Base-by-base conservation (phyloP, 2,329 filamentous ascomycete species). In the Alternaria hordeiaustralica region DNA sequence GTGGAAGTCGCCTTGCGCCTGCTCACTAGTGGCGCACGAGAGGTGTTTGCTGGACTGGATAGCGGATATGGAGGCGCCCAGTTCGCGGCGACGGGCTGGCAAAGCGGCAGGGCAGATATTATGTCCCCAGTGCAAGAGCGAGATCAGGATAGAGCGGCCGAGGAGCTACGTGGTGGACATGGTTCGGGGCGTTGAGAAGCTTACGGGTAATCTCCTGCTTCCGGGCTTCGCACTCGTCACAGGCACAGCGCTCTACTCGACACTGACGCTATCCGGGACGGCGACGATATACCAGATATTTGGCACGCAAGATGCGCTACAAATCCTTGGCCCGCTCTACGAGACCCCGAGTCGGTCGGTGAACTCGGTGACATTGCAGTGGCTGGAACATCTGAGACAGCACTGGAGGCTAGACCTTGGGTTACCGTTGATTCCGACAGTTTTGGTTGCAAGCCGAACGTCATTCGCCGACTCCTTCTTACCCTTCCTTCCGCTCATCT, bases 1-100 rank as follows among this genome's bases (percentile, higher is more conserved):
- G 70, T 99, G 96, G 95, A 89, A 93, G 47, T 92, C 91, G 58
- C 94, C 96, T 2, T 99, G 96, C 78, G 91, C 91, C 0, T 99
- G 96, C 81, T 94, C 92, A 12, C 85, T 99, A 43, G 92, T 92
- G 60, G 96, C 94, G 2, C 96, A 99, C 78, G 94, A 98, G 78
- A 87, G 89, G 64, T 97, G 94, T 78, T 86, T 98, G 69, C 85
- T 98, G 43, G 91, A 93, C 73, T 99, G 94, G 94, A 91, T 98
- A 18, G 91, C 92, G n/a, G 93, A 97, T 76, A 88, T 93, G 75
- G 94, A 97, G 81, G 84, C 87, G 21, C 87, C 87, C 2, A 85
- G 82, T 41, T 81, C 86, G 18, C 75, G 83, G 64, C 81, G 83
- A 68, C 79, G 82, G 69, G 87, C 76, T 78, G 84, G 78, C 20